Evolutionary conservation across 495 filamentous ascomycete genomes (phyloP).

Genomic region (Trichocladium uniseriatum): DNA sequence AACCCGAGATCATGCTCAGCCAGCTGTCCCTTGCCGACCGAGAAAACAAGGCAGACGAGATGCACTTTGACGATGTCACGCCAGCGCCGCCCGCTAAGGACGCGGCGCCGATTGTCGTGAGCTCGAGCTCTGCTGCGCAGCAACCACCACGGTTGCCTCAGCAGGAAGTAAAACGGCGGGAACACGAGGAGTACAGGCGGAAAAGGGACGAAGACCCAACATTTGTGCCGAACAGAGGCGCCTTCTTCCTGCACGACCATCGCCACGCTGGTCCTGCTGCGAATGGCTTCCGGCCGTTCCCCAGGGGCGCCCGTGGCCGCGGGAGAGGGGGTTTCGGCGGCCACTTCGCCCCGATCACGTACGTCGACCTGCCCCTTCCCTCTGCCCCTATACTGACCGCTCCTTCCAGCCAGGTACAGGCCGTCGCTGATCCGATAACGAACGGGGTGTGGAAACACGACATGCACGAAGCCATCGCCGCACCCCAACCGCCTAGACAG

Average conservation of each 20-base stretch:
- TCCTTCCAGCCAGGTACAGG: constrained; percentile 35
- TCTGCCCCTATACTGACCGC: constrained; percentile 27
- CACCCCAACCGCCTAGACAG: constrained; percentile 31
- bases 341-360: constrained; percentile 51
- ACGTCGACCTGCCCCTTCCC: constrained; percentile 20
- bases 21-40: constrained; percentile 60
- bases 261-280: constrained; percentile 62
- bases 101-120: constrained; percentile 38
- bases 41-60: constrained; percentile 42
- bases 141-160: constrained; percentile 39
- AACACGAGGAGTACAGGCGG: constrained; percentile 84
- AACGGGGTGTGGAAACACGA: constrained; percentile 86
- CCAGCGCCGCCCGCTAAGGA: constrained; percentile 21
- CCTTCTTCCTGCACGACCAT: constrained; percentile 96
- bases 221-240: constrained; percentile 88
- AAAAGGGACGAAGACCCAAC: constrained; percentile 83
- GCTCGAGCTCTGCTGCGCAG: constrained; percentile 28
- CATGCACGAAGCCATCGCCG: constrained; percentile 75
- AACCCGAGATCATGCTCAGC: constrained; percentile 86
- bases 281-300: constrained; percentile 67
- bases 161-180: constrained; percentile 63
- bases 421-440: constrained; percentile 45
- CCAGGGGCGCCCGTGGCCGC: constrained; percentile 45
- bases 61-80: constrained; percentile 58
- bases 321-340: constrained; percentile 43